Base-by-base conservation (phyloP, 176 grass and related monocot genomes). In the Areca catechu region DNA sequence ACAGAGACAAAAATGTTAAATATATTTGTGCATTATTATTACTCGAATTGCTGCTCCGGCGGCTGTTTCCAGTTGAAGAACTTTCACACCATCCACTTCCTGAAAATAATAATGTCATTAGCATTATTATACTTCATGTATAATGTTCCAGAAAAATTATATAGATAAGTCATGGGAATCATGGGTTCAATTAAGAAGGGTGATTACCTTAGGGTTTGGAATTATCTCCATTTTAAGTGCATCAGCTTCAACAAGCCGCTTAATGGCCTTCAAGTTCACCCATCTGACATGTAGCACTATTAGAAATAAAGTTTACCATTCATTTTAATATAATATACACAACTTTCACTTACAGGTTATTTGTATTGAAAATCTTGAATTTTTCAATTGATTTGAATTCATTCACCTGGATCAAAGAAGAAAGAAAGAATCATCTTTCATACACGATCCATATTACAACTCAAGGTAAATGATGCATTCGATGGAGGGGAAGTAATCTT, bases 301-400 rank as follows among this genome's bases (percentile, higher is more conserved):
- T 52, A 73, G 19, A 65, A 71, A 24, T 51, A 22, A 47, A 2
- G 51, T 14, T 10, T 6, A 68, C 7, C 3, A 10, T 2, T n/a
- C 21, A 51, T 22, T 24, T 18, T 20, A 67, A 47, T 22, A 48
- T n/a, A 5, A 24, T 2, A 20, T 53, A 34, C 6, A 43, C 7
- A 47, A 54, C 19, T 27, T 19, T 17, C 37, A 78, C 83, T 66
- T 85, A 92, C 84, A 98, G 55, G 50, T 98, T 98, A 77, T 91
- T 98, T 0, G 87, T 97, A 59, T 92, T 98, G 81, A 98, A 98
- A 63, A 98, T 98, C 85, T 98, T 98, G 81, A 98, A 98, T 73
- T 98, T 98, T 79, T 98, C 80, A 73, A 98, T 98, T 48, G 87
- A 98, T 73, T 98, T 92, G 76, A 91, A 91, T 72, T 91, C 86